Conservation (phyloP, 2,329 filamentous ascomycete species). For the Fusarium bulbicola region DNA sequence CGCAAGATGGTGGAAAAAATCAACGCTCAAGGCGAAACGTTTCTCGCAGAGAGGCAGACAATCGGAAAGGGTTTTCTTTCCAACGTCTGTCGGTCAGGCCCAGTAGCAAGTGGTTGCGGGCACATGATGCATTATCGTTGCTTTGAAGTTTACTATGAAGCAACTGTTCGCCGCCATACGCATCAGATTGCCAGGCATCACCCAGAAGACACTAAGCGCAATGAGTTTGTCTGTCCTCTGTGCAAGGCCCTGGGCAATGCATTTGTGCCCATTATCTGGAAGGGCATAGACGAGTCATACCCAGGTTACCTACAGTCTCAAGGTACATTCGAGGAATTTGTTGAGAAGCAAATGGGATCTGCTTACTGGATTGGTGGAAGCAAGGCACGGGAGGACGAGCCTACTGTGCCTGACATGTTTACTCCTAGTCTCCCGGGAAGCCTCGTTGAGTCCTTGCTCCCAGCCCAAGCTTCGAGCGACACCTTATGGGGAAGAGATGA, state of each 20-base stretch:
- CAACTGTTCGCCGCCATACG: slow-evolving; percentile 82
- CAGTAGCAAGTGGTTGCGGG: slow-evolving; percentile 90
- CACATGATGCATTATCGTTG: slow-evolving; percentile 99
- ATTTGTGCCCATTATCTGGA: slow-evolving; percentile 96
- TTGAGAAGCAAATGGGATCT: slow-evolving; percentile 65
- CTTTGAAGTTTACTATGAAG: slow-evolving; percentile 90
- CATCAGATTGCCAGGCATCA: slow-evolving; percentile 96
- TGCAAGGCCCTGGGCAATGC: slow-evolving; percentile 97
- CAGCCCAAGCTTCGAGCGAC: slow-evolving; percentile 49
- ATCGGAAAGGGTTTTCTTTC: slow-evolving; percentile 90
- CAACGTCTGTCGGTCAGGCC: slow-evolving; percentile 72
- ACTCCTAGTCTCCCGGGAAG: slow-evolving; percentile 52
- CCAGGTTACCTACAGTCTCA: slow-evolving; percentile 74
- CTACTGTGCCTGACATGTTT: slow-evolving; percentile 42
- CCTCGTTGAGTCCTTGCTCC: slow-evolving; percentile 50
- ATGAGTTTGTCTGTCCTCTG: slow-evolving; percentile 95
- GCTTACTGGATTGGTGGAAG: slow-evolving; percentile 54
- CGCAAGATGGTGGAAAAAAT: slow-evolving; percentile 79
- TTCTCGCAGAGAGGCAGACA: slow-evolving; percentile 79
- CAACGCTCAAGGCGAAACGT: slow-evolving; percentile 74
- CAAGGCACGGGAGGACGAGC: slow-evolving; percentile 49
- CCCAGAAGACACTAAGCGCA: slow-evolving; percentile 78
- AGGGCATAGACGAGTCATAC: slow-evolving; percentile 85
- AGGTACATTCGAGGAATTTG: slow-evolving; percentile 72
- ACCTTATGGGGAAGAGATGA: slow-evolving; percentile 55